Evolutionary conservation across 805 yeast genomes (phyloP).

Genomic region (Soucietia sequanensis): DNA sequence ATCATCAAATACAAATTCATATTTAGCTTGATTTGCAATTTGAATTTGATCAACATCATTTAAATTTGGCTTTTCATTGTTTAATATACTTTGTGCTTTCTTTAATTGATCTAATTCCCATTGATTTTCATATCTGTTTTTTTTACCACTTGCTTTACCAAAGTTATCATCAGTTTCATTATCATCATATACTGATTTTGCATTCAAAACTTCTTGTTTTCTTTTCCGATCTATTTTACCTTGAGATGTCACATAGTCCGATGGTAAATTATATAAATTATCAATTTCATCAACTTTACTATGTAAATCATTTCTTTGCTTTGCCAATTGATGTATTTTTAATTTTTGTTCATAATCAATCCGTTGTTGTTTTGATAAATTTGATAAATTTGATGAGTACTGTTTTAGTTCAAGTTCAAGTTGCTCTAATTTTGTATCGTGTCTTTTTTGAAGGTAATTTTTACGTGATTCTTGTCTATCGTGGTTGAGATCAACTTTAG

Average conservation of each 20-base stretch:
- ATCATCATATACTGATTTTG: conserved; percentile 20
- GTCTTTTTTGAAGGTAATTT: conserved; percentile 20
- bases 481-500: background rate
- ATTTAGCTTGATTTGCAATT: conserved; percentile 44
- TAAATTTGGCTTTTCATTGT: conserved; percentile 23
- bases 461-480: conserved; percentile 15
- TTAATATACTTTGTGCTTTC: conserved; percentile 32
- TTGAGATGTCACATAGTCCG: conserved; percentile 50
- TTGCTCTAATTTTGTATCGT: conserved; percentile 16
- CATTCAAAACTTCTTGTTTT: conserved; percentile 50
- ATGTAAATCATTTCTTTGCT: conserved; percentile 19
- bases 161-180: conserved; percentile 17
- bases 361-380: conserved; percentile 6
- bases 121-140: conserved; percentile 24
- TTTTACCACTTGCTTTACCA: no score
- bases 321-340: conserved; percentile 14
- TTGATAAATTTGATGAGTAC: background rate
- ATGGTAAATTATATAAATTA: conserved; percentile 49
- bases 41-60: conserved; percentile 39
- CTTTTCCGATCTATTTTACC: conserved; percentile 55
- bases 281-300: conserved; percentile 2
- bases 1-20: conserved; percentile 76
- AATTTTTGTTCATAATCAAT: conserved; percentile 18
- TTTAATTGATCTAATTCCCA: conserved; percentile 58
- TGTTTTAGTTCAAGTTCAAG: conserved; percentile 13